These are phyloP conservation scores for Solanum chiquidenum DNA, from an alignment of 257 asterid genomes.

Conservation along the genomic window DNA sequence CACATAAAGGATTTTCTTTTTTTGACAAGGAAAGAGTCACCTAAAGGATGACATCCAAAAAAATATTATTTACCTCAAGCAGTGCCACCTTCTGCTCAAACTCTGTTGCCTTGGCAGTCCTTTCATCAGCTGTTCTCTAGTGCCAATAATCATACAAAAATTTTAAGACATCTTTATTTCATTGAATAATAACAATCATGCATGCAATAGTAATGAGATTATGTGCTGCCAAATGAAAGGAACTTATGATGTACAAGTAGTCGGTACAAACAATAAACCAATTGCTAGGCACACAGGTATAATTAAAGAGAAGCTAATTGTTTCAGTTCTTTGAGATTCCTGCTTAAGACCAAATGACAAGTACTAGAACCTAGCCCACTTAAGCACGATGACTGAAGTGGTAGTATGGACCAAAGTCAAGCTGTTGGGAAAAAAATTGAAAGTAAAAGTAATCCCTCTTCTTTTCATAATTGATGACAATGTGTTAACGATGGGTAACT, in stretches of 20 bases:
- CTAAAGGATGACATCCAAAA: background rate
- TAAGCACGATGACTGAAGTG: background rate
- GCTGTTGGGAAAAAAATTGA: background rate
- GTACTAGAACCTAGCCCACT: background rate
- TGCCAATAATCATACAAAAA: background rate
- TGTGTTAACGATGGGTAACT: background rate
- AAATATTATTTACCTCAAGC: conserved; percentile 62
- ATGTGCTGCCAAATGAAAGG: background rate
- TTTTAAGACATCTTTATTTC: background rate
- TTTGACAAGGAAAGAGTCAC: background rate
- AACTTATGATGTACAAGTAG: background rate
- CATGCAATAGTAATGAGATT: background rate
- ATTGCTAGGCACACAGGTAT: background rate
- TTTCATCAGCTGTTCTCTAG: conserved; percentile 93
- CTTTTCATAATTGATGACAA: background rate
- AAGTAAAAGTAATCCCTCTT: background rate
- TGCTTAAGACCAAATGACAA: background rate
- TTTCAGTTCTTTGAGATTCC: background rate
- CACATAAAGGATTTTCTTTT: background rate
- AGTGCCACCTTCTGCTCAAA: conserved; percentile 96
- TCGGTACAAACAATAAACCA: background rate
- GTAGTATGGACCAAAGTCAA: background rate
- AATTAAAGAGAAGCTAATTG: background rate
- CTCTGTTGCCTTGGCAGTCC: conserved; percentile 84
- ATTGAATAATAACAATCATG: background rate